phyloP scores from a whole-genome alignment of 2,329 filamentous ascomycete species.

The Pseudophaeomoniella oleicola region DNA sequence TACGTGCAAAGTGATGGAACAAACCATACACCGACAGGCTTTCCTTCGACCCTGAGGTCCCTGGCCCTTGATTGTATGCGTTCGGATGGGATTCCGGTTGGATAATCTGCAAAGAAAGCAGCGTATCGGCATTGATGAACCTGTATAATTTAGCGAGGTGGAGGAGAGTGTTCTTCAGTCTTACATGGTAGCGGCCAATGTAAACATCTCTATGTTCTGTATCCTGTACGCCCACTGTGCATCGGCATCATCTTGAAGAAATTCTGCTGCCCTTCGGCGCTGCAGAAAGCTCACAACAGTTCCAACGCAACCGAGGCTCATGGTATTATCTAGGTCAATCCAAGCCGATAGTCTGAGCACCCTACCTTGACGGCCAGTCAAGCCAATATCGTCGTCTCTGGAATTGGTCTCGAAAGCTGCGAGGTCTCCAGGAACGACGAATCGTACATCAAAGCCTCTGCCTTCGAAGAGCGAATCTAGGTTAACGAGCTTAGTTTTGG shows the following conservation, averaged over 20 bases:
- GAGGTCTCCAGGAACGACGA: conserved; percentile 48
- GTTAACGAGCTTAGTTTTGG: conserved; percentile 49
- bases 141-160: conserved; percentile 29
- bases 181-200: conserved; percentile 46
- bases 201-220: conserved; percentile 58
- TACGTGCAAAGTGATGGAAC: conserved; percentile 60
- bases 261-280: conserved; percentile 48
- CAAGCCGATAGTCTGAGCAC: conserved; percentile 54
- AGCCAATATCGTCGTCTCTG: conserved; percentile 24
- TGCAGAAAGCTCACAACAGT: conserved; percentile 69
- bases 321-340: conserved; percentile 58
- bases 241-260: conserved; percentile 44
- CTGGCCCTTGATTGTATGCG: conserved; percentile 58
- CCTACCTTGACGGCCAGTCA: conserved; percentile 45
- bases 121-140: conserved; percentile 69
- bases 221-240: conserved; percentile 45
- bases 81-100: conserved; percentile 73
- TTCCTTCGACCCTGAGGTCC: conserved; percentile 56
- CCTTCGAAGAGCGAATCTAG: conserved; percentile 29
- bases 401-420: conserved; percentile 26
- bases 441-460: conserved; percentile 32
- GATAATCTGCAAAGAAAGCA: conserved; percentile 72
- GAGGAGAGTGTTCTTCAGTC: conserved; percentile 10
- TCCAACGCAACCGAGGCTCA: conserved; percentile 76
- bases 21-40: conserved; percentile 72